These are phyloP conservation scores for Dictyostelium purpureum DNA, from an alignment of 78 protist genomes.

Conservation along the genomic window DNA sequence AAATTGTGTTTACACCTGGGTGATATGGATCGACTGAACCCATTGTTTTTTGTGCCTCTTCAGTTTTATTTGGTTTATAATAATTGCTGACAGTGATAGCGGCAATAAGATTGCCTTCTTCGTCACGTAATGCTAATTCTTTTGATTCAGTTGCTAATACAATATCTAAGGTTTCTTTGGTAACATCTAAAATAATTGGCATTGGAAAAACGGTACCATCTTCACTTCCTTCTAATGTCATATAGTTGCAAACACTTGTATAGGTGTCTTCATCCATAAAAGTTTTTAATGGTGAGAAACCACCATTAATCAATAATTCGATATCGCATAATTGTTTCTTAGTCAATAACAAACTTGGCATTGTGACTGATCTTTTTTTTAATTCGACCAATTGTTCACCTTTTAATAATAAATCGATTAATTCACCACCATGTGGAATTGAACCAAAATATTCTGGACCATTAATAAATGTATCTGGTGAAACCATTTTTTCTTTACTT, in stretches of 20 bases:
- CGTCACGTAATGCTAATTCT: conserved; percentile 46
- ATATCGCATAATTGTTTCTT: conserved; percentile 93
- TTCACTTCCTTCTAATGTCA: conserved; percentile 53
- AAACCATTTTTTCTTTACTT: background rate
- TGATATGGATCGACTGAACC: conserved; percentile 91
- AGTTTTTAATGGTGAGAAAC: conserved; percentile 73
- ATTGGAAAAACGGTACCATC: conserved; percentile 84
- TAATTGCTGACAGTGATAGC: conserved; percentile 3
- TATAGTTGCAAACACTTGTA: conserved; percentile 42
- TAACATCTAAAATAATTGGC: conserved; percentile 83
- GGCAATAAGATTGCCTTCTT: conserved; percentile 71
- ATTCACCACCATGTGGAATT: conserved; percentile 92
- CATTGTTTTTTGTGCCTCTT: conserved; percentile 86
- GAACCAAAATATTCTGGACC: background rate
- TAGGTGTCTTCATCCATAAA: conserved; percentile 85
- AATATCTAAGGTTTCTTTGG: conserved; percentile 10
- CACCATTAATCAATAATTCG: conserved; percentile 91
- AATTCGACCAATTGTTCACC: conserved; percentile 37
- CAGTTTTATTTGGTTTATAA: conserved; percentile 71
- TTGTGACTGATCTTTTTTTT: conserved; percentile 3
- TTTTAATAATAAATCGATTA: conserved; percentile 59
- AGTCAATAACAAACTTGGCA: conserved; percentile 60
- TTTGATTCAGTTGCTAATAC: background rate
- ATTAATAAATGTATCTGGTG: background rate
- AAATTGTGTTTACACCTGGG: conserved; percentile 90